Percentiles rank a stretch among this genome's conserved stretches.
These are phyloP conservation scores for Phytophthora pluvialis DNA, from an alignment of 352 stramenopile species.

Conservation along the genomic window DNA sequence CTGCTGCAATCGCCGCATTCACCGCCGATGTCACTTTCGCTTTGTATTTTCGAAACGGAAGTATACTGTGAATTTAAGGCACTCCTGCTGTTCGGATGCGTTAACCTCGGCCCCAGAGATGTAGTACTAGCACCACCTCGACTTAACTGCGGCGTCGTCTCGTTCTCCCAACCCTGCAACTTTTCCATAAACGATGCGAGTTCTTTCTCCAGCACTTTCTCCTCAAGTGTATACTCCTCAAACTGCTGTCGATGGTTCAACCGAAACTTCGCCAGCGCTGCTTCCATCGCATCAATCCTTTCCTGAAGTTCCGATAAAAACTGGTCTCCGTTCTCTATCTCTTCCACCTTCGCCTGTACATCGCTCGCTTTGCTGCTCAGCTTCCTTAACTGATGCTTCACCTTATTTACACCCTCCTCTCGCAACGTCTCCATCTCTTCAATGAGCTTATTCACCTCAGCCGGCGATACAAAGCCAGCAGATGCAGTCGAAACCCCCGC, in stretches of 20 bases:
- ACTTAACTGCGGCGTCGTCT: not conserved
- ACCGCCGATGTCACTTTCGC: conserved; percentile 7
- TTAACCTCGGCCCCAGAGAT: conserved; percentile 3
- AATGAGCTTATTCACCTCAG: conserved; percentile 51
- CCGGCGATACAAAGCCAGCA: conserved; percentile 14
- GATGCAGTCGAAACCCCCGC: conserved; percentile 23
- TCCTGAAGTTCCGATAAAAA: conserved; percentile 60
- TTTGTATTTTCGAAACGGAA: not conserved
- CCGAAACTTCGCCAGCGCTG: conserved; percentile 46
- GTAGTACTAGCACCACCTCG: conserved; percentile 18
- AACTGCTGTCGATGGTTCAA: conserved; percentile 43
- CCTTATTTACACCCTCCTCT: conserved; percentile 33
- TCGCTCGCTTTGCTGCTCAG: conserved; percentile 37
- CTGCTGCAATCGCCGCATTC: not conserved
- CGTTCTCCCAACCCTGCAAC: conserved; percentile 50
- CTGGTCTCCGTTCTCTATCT: conserved; percentile 53
- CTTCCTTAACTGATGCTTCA: conserved; percentile 45
- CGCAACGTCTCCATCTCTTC: conserved; percentile 45
- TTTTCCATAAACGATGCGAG: conserved; percentile 49
- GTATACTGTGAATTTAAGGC: conserved; percentile 1
- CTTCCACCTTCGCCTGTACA: conserved; percentile 50
- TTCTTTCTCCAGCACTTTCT: conserved; percentile 67
- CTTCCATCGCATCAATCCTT: conserved; percentile 60
- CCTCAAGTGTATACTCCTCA: conserved; percentile 56
- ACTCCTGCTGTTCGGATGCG: conserved; percentile 8